Evolutionary conservation across 1,284 basidiomycete species (phyloP).

Genomic region (Waitea zeae): DNA sequence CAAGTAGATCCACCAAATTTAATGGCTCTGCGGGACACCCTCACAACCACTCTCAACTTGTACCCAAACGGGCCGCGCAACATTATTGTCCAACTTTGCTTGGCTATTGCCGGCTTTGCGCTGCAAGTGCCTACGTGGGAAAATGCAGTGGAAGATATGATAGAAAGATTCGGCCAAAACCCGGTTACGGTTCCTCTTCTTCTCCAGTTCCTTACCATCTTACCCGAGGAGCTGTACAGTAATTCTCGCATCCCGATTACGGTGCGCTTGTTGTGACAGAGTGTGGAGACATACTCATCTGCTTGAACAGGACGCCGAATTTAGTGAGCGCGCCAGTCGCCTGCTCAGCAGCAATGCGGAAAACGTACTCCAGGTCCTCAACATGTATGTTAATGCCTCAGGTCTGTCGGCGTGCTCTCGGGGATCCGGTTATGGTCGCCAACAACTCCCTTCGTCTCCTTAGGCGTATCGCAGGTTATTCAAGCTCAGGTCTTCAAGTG

Average conservation of each 20-base stretch:
- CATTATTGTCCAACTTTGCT: constrained; percentile 79
- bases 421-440: neutral
- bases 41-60: constrained; percentile 59
- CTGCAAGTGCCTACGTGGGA: constrained; percentile 87
- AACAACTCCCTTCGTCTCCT: neutral
- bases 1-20: constrained; percentile 68
- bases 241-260: constrained; percentile 84
- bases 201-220: constrained; percentile 79
- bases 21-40: constrained; percentile 73
- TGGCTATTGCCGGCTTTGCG: constrained; percentile 83
- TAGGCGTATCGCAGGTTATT: constrained; percentile 74
- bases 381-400: constrained; percentile 80
- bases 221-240: constrained; percentile 80
- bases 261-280: constrained; percentile 26
- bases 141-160: constrained; percentile 67
- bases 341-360: constrained; percentile 62
- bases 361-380: constrained; percentile 63
- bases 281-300: constrained; percentile 1
- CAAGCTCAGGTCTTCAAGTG: constrained; percentile 81
- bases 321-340: constrained; percentile 40
- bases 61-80: constrained; percentile 67
- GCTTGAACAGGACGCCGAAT: constrained; percentile 59
- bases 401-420: constrained; percentile 31
- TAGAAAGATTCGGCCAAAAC: constrained; percentile 75
- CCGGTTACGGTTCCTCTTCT: constrained; percentile 72